A percentile compares a stretch with the other conserved stretches of the same genome.
phyloP scores from a whole-genome alignment of 495 filamentous ascomycete species.

The Oidiodendron maius region DNA sequence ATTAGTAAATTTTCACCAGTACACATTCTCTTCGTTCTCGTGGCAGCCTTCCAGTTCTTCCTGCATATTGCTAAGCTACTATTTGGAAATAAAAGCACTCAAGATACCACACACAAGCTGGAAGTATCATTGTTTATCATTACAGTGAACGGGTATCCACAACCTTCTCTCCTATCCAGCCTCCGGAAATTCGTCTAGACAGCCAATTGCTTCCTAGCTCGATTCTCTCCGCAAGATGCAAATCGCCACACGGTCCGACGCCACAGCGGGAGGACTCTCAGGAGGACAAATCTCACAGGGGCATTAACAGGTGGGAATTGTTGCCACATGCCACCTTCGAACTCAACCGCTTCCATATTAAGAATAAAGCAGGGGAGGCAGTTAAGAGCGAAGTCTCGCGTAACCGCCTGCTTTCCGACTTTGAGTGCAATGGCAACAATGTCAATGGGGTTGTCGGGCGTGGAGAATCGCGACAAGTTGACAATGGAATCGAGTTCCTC shows the following conservation, averaged over 20 bases:
- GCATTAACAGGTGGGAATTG: conserved; percentile 1
- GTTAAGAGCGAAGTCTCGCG: conserved; percentile 5
- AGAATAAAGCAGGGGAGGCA: conserved; percentile 23
- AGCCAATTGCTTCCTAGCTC: conserved; percentile 19
- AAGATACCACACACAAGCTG: too few species aligned
- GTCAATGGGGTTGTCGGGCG: conserved; percentile 5
- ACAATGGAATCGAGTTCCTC: conserved; percentile 31
- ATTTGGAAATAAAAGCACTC: too few species aligned
- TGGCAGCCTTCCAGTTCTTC: too few species aligned
- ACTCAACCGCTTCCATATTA: conserved; percentile 34
- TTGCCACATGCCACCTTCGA: conserved; percentile 27
- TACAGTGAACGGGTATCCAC: too few species aligned
- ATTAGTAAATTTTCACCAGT: too few species aligned
- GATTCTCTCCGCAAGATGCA: conserved; percentile 30
- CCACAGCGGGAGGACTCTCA: conserved; percentile 8
- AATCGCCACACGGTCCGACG: conserved; percentile 28
- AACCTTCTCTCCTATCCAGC: too few species aligned
- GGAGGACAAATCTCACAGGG: conserved; percentile 5
- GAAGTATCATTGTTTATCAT: too few species aligned
- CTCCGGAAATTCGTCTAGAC: too few species aligned
- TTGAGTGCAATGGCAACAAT: conserved; percentile 1
- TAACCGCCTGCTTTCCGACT: conserved; percentile 5
- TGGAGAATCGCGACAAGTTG: conserved; percentile 13
- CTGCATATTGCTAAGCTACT: too few species aligned
- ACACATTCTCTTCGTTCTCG: too few species aligned